Percentiles rank a stretch among this genome's conserved stretches.
Conservation (phyloP, 2,329 filamentous ascomycete species). For the Coniochaeta sp. region DNA sequence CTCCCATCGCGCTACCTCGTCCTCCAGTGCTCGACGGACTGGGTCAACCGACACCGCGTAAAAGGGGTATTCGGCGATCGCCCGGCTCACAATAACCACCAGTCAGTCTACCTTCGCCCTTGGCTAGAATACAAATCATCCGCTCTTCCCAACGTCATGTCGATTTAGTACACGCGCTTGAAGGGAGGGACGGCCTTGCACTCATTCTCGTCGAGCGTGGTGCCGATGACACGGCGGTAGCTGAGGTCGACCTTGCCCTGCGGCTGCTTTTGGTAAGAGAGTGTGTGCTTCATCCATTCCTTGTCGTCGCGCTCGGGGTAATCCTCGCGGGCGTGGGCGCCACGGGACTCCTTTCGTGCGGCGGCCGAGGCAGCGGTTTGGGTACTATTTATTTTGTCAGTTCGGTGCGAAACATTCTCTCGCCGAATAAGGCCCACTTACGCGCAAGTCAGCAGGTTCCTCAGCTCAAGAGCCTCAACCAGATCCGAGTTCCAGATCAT, state of each 20-base stretch:
- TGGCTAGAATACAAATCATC: neutral
- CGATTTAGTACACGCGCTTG: slow-evolving; percentile 77
- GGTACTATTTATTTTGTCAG: slow-evolving; percentile 45
- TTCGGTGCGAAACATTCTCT: neutral
- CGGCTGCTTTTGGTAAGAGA: slow-evolving; percentile 90
- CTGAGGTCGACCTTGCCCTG: slow-evolving; percentile 80
- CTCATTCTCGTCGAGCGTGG: slow-evolving; percentile 88
- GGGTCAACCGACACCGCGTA: neutral
- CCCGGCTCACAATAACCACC: neutral
- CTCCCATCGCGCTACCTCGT: neutral
- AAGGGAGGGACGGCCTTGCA: slow-evolving; percentile 95
- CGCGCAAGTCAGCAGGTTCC: slow-evolving; percentile 95
- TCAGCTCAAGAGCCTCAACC: slow-evolving; percentile 90
- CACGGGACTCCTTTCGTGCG: slow-evolving; percentile 94
- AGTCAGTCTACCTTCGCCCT: neutral
- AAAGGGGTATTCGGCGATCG: neutral
- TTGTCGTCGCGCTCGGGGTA: slow-evolving; percentile 90
- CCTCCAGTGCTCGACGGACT: neutral
- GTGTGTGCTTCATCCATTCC: slow-evolving; percentile 99
- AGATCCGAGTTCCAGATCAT: slow-evolving; percentile 99
- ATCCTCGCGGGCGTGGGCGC: slow-evolving; percentile 95
- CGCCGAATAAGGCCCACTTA: slow-evolving; percentile 50
- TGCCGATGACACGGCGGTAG: slow-evolving; percentile 76
- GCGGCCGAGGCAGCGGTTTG: slow-evolving; percentile 90
- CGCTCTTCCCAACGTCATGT: too few species aligned